Conservation (phyloP, 2,329 filamentous ascomycete genomes). For the Trichocomaceae sp. region DNA sequence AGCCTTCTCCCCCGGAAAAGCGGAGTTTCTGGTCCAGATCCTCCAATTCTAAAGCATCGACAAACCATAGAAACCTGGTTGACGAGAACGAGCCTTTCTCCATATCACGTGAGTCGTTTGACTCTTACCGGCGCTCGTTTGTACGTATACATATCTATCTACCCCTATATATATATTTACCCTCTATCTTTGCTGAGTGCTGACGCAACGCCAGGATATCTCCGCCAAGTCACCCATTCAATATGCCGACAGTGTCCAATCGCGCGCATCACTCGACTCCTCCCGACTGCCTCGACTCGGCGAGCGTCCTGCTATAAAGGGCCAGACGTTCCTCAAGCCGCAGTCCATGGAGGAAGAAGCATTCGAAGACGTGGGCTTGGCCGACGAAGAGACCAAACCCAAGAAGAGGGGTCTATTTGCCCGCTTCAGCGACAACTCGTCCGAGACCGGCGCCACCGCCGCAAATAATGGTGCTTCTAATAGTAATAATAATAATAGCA, state of each 20-base stretch:
- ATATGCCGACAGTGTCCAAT: slow-evolving; percentile 50
- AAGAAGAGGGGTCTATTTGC: slow-evolving; percentile 75
- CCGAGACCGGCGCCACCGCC: slow-evolving; percentile 25
- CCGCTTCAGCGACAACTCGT: slow-evolving; percentile 61
- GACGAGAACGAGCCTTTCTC: slow-evolving; percentile 88
- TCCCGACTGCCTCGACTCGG: slow-evolving; percentile 60
- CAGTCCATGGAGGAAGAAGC: slow-evolving; percentile 66
- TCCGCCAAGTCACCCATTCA: slow-evolving; percentile 74
- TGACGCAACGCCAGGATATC: slow-evolving; percentile 62
- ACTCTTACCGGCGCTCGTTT: slow-evolving; percentile 92
- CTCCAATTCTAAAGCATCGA: slow-evolving; percentile 43
- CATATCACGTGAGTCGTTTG: slow-evolving; percentile 93
- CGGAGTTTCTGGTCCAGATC: slow-evolving; percentile 67
- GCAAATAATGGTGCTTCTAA: too few relatives aligned
- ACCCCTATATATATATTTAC: not conserved
- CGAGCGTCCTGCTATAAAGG: slow-evolving; percentile 55
- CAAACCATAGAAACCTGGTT: slow-evolving; percentile 57
- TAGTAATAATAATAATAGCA: slow-evolving; percentile 7
- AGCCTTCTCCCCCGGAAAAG: slow-evolving; percentile 86
- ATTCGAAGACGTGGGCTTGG: slow-evolving; percentile 86
- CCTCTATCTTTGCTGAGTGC: too few relatives aligned
- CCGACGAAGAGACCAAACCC: slow-evolving; percentile 60
- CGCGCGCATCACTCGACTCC: slow-evolving; percentile 76
- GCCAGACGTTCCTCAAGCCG: slow-evolving; percentile 53
- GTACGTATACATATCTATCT: slow-evolving; percentile 48